Evolutionary conservation across 495 filamentous ascomycete species (phyloP).

Genomic region (Tuber borchii): DNA sequence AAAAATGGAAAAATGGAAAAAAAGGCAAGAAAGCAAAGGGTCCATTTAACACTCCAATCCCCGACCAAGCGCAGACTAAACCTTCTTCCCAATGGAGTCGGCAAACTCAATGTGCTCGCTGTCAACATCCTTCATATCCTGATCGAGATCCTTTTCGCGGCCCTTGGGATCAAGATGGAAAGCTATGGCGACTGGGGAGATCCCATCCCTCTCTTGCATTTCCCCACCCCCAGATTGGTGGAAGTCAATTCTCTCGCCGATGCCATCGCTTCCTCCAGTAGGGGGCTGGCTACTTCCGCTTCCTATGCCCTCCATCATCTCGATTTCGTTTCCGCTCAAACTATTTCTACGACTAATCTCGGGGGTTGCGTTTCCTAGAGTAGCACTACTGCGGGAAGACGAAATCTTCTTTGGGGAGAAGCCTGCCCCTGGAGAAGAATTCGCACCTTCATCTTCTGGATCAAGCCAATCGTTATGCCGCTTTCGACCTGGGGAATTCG

Average conservation of each 20-base stretch:
- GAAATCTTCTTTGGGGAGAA: slow-evolving; percentile 33
- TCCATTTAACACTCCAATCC: background rate
- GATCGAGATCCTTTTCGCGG: slow-evolving; percentile 20
- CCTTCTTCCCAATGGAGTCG: background rate
- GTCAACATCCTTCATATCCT: slow-evolving; percentile 35
- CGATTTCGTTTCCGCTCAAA: slow-evolving; percentile 18
- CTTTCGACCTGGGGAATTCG: slow-evolving; percentile 31
- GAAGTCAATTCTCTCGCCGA: slow-evolving; percentile 11
- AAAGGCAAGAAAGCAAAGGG: background rate
- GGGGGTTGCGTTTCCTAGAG: slow-evolving; percentile 28
- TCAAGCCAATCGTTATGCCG: slow-evolving; percentile 33
- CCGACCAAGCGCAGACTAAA: slow-evolving; percentile 14
- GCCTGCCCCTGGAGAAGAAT: slow-evolving; percentile 7
- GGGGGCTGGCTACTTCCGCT: background rate
- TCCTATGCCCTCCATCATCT: slow-evolving; percentile 27
- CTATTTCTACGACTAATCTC: slow-evolving; percentile 27
- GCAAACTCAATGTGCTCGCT: slow-evolving; percentile 30
- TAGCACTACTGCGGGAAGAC: slow-evolving; percentile 34
- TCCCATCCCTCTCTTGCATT: slow-evolving; percentile 32
- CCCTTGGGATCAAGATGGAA: slow-evolving; percentile 24
- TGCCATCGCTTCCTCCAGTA: slow-evolving; percentile 9
- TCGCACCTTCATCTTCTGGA: slow-evolving; percentile 30
- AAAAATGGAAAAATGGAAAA: background rate
- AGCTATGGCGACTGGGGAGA: slow-evolving; percentile 37
- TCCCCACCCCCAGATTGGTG: slow-evolving; percentile 23